Evolutionary conservation across 345 rosid species (phyloP), one percentile per base, ranked within the genome.

Genomic region (Eucalyptus rudis): DNA sequence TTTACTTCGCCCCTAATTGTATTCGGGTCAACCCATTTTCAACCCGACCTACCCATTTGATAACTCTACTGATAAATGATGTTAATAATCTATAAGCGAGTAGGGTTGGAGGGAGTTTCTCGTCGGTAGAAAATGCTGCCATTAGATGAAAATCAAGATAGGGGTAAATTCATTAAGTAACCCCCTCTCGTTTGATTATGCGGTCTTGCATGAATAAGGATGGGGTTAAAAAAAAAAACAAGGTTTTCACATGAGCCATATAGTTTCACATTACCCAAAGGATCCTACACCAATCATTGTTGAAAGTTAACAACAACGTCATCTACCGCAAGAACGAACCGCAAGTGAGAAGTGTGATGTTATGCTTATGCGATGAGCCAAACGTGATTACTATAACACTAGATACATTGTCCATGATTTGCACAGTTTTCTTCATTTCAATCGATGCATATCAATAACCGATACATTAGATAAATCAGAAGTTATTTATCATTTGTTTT

Each of bases 11-110:
- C 8, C 27, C 12, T 3, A 51, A 0, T 17, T 3, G 4, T 51
- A 3, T 8, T 17, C 17, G 22, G 56, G 2, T 51, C 56, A 17
- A 51, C 2, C 56, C 4, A 51, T 51, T 51, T 51, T 51, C 56
- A 51, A 17, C 9, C 4, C 4, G 0, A 7, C 9, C 22, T 51
- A 17, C 22, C 9, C 56, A 17, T 51, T 51, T 17, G 22, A 51
- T 51, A 51, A 0, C 56, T 17, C 9, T 7, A 7, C 22, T 0
- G 0, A 51, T 7, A 51, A 51, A 31, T 27, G 31, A 59, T 5
- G 31, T 0, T 5, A 12, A 11, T 59, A 27, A 59, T 59, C 7
- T 11, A 27, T 25, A 12, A 59, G n/a, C n/a, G 4, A 3, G 15
- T 11, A 59, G 13, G 14, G n/a, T 59, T 11, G 66, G 66, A 58